phyloP scores from a whole-genome alignment of 208 protist genomes.

The Zelonia costaricensis region DNA sequence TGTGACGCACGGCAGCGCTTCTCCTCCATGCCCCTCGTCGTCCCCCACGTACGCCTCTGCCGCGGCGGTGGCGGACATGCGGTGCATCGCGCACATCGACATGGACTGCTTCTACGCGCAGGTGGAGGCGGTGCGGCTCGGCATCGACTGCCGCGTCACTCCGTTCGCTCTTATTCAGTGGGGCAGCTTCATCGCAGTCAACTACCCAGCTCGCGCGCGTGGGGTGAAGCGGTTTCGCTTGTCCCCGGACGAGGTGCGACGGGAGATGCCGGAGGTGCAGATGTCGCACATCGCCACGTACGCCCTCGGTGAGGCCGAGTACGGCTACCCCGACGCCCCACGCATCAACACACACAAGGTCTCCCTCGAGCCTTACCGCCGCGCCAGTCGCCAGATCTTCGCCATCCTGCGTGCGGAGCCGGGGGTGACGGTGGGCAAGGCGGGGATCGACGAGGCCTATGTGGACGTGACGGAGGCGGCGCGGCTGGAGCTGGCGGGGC shows the following conservation, averaged over 20 bases:
- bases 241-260: constrained; percentile 39
- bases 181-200: constrained; percentile 89
- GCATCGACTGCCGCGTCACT: constrained; percentile 70
- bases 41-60: too few species aligned
- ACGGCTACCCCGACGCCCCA: constrained; percentile 46
- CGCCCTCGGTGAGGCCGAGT: constrained; percentile 49
- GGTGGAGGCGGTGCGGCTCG: constrained; percentile 81
- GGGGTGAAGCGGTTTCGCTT: constrained; percentile 71
- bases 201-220: constrained; percentile 80
- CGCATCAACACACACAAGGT: constrained; percentile 67
- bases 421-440: constrained; percentile 67
- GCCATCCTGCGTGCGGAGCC: constrained; percentile 51
- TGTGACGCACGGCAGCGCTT: too few species aligned
- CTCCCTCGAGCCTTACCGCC: constrained; percentile 81
- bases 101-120: constrained; percentile 94
- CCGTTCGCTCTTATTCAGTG: constrained; percentile 82
- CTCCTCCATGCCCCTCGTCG: neutral
- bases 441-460: constrained; percentile 88
- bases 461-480: constrained; percentile 84
- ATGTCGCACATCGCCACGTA: constrained; percentile 63
- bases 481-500: constrained; percentile 32
- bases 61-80: too few species aligned
- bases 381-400: constrained; percentile 76
- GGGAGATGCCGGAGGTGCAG: constrained; percentile 54
- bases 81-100: constrained; percentile 79